Evolutionary conservation across 202 grass and related monocot genomes (phyloP), one percentile per base, ranked within the genome.

Genomic region (Saccharum hybrid): DNA sequence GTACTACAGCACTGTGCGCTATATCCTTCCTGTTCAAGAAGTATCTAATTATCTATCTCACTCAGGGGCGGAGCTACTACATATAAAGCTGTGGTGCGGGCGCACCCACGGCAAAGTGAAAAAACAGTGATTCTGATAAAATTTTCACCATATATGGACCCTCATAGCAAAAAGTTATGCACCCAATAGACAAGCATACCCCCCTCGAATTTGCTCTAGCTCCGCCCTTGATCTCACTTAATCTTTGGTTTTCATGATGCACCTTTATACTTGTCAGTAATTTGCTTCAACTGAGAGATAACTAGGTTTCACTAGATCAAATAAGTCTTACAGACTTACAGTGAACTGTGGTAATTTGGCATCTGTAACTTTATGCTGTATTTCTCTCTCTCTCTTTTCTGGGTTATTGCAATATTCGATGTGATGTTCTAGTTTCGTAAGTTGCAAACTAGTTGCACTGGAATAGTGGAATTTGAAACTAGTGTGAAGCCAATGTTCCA

Each of bases 401-500:
- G 2, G 21, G 30, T 60, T 79, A 46, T 80, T 79, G 6, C 6
- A 83, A 5, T 67, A 51, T 15, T 73, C 51, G 5, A 43, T 46
- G 43, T 64, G 14, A 8, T 43, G 10, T 72, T 72, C 70, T 83
- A 10, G 23, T 66, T 83, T 34, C n/a, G 15, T 38, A 45, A 72
- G 52, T 28, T 82, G 26, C 19, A 79, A 67, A 57, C 15, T 78
- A 15, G 18, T 74, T 9, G 23, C 28, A 30, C 48, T 45, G 60
- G n/a, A 88, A 83, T 39, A 38, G 31, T 46, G 62, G 31, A 88
- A 78, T 40, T 26, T 73, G n/a, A 23, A 88, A 63, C 31, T 38
- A 22, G 6, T 26, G 52, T 51, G 33, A 9, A 45, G 33, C 49
- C 45, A 39, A 51, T 76, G 22, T 4, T 77, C 18, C 77, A n/a